phyloP scores from a whole-genome alignment of 768 basidiomycete species.

The Trametes punicea region DNA sequence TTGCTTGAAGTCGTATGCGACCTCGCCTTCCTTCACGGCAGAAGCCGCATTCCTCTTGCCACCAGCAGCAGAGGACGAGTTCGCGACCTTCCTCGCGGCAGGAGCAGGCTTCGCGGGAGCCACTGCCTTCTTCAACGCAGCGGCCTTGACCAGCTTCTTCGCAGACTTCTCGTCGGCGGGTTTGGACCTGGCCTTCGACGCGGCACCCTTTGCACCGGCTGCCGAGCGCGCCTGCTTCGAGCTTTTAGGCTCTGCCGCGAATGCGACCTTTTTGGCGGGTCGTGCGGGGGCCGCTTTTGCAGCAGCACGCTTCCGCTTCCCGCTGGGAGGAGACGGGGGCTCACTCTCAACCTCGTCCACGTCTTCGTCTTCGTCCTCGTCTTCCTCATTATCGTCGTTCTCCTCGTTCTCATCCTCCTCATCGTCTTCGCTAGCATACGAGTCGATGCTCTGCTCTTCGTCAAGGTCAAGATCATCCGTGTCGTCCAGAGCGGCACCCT shows the following conservation, averaged over 20 bases:
- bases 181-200: constrained; percentile 9
- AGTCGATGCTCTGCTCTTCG: constrained; percentile 38
- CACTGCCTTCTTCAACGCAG: constrained; percentile 9
- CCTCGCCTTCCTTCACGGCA: constrained; percentile 26
- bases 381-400: constrained; percentile 35
- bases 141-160: constrained; percentile 2
- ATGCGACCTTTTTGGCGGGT: constrained; percentile 35
- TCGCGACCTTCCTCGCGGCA: constrained; percentile 7
- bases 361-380: constrained; percentile 36
- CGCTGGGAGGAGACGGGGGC: constrained; percentile 28
- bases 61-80: constrained; percentile 20
- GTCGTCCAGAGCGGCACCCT: constrained; percentile 27
- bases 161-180: neutral
- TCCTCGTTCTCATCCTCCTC: constrained; percentile 39
- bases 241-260: constrained; percentile 29
- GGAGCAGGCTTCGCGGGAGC: constrained; percentile 25
- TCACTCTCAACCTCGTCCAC: constrained; percentile 45
- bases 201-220: constrained; percentile 22
- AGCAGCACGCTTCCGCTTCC: constrained; percentile 32
- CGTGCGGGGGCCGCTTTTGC: constrained; percentile 15
- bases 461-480: constrained; percentile 36
- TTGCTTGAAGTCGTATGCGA: constrained; percentile 57
- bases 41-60: constrained; percentile 22
- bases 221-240: constrained; percentile 26
- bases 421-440: constrained; percentile 36